Percentiles rank a stretch among this genome's conserved stretches.
phyloP scores from a whole-genome alignment of 805 yeast genomes.

The Metschnikowia dekortorum region DNA sequence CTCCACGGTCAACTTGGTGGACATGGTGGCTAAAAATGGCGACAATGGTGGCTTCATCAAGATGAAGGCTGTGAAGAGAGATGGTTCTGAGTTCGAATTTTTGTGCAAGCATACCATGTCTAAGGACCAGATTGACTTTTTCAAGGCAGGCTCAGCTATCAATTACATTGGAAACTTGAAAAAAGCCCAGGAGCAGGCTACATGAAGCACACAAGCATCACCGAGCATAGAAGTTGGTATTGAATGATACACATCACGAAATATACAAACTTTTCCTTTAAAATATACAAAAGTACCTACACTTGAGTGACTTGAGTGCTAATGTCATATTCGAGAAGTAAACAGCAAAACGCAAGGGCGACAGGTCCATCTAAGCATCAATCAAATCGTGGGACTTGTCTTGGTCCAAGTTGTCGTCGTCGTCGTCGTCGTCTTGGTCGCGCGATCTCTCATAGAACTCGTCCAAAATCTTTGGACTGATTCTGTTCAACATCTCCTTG shows the following conservation, averaged over 20 bases:
- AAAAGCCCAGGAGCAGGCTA: slow-evolving; percentile 13
- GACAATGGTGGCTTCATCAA: slow-evolving; percentile 79
- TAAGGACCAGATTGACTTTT: slow-evolving; percentile 89
- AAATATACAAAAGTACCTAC: slow-evolving; percentile 3
- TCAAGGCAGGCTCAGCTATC: slow-evolving; percentile 96
- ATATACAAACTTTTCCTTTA: slow-evolving; percentile 1
- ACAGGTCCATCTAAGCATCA: slow-evolving; percentile 28
- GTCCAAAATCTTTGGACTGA: slow-evolving; percentile 91
- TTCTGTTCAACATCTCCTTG: slow-evolving; percentile 96
- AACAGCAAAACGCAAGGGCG: neutral
- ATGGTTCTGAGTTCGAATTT: slow-evolving; percentile 66
- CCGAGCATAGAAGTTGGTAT: neutral
- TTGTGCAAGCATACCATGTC: slow-evolving; percentile 94
- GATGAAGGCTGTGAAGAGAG: slow-evolving; percentile 66
- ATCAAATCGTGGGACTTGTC: slow-evolving; percentile 41
- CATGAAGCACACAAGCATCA: neutral
- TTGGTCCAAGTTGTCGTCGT: slow-evolving; percentile 33
- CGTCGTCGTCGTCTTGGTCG: slow-evolving; percentile 57
- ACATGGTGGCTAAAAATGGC: slow-evolving; percentile 68
- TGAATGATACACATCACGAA: neutral
- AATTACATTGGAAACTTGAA: slow-evolving; percentile 72
- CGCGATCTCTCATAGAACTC: slow-evolving; percentile 93
- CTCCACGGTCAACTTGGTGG: slow-evolving; percentile 34
- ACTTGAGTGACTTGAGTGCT: neutral
- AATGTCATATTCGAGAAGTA: slow-evolving; percentile 9